Conservation (phyloP, 352 stramenopile genomes). For the Phytophthora nicotianae region DNA sequence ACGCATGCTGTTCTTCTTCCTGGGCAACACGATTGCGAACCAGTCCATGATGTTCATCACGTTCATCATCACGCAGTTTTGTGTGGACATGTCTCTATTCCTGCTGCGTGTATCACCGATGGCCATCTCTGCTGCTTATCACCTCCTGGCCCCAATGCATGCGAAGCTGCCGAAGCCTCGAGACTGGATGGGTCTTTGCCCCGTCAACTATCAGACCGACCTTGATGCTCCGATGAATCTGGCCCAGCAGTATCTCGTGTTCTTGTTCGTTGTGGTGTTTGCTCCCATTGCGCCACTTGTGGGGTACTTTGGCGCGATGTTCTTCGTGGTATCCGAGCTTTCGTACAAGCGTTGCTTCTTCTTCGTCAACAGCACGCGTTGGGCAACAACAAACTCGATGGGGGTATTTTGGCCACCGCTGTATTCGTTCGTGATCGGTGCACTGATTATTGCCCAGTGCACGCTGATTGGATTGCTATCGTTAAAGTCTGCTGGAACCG, state of each 20-base stretch:
- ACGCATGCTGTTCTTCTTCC: slow-evolving; percentile 66
- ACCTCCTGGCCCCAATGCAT: slow-evolving; percentile 56
- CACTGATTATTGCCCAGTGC: slow-evolving; percentile 63
- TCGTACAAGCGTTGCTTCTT: slow-evolving; percentile 76
- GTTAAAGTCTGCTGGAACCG: slow-evolving; percentile 61
- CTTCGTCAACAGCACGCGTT: slow-evolving; percentile 67
- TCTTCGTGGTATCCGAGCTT: slow-evolving; percentile 70
- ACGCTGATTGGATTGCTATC: slow-evolving; percentile 74
- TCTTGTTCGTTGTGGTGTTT: slow-evolving; percentile 77
- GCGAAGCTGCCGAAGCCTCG: slow-evolving; percentile 47
- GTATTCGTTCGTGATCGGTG: slow-evolving; percentile 68
- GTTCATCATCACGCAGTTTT: slow-evolving; percentile 78
- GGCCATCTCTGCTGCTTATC: slow-evolving; percentile 49
- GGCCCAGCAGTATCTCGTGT: slow-evolving; percentile 73
- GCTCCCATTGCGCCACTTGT: slow-evolving; percentile 76
- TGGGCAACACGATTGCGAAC: slow-evolving; percentile 71
- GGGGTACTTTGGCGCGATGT: slow-evolving; percentile 60
- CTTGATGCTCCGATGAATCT: slow-evolving; percentile 66
- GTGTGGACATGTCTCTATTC: slow-evolving; percentile 63
- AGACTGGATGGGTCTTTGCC: slow-evolving; percentile 62
- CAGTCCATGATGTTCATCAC: slow-evolving; percentile 86
- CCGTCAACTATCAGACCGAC: slow-evolving; percentile 56
- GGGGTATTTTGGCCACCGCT: slow-evolving; percentile 73
- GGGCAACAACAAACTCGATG: slow-evolving; percentile 61
- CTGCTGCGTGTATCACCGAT: slow-evolving; percentile 64